A percentile compares a stretch with the other conserved stretches of the same genome.
These are phyloP conservation scores for Cyclotella cryptica DNA, from an alignment of 108 stramenopile species.

Conservation along the genomic window DNA sequence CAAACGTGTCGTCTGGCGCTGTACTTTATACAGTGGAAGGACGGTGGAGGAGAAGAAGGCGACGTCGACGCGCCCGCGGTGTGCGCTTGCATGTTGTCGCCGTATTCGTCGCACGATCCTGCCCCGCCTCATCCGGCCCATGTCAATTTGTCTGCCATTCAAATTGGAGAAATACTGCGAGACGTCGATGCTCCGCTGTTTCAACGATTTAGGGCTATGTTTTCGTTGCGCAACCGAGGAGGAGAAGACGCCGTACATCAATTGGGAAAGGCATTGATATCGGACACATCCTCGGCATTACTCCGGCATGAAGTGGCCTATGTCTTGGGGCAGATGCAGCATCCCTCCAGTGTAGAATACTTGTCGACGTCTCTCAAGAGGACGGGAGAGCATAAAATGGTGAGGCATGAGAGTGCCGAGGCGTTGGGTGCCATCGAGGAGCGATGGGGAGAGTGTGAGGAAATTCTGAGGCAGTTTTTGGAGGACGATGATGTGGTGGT, in stretches of 20 bases:
- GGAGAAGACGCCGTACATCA: constrained; percentile 81
- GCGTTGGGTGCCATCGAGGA: constrained; percentile 97
- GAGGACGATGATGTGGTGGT: constrained; percentile 82
- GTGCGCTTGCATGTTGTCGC: constrained; percentile 88
- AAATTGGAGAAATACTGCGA: constrained; percentile 76
- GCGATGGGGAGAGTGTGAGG: constrained; percentile 83
- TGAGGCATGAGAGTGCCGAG: constrained; percentile 97
- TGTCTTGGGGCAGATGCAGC: constrained; percentile 97
- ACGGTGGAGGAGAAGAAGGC: constrained; percentile 40
- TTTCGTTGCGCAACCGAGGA: constrained; percentile 94
- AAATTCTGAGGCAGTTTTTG: constrained; percentile 71
- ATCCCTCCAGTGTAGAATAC: constrained; percentile 82
- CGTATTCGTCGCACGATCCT: constrained; percentile 86
- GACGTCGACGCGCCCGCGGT: constrained; percentile 56
- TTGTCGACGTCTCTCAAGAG: constrained; percentile 74
- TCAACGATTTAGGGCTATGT: constrained; percentile 98
- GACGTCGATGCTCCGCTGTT: constrained; percentile 80
- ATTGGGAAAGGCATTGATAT: constrained; percentile 76
- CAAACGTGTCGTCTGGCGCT: constrained; percentile 93
- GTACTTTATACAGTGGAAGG: constrained; percentile 80
- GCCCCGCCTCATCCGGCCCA: constrained; percentile 87
- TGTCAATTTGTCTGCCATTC: constrained; percentile 47
- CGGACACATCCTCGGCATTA: constrained; percentile 83
- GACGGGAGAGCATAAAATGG: constrained; percentile 93
- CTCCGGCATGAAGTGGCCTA: constrained; percentile 99